Evolutionary conservation across 495 filamentous ascomycete genomes (phyloP).

Genomic region (Neurospora sp.): DNA sequence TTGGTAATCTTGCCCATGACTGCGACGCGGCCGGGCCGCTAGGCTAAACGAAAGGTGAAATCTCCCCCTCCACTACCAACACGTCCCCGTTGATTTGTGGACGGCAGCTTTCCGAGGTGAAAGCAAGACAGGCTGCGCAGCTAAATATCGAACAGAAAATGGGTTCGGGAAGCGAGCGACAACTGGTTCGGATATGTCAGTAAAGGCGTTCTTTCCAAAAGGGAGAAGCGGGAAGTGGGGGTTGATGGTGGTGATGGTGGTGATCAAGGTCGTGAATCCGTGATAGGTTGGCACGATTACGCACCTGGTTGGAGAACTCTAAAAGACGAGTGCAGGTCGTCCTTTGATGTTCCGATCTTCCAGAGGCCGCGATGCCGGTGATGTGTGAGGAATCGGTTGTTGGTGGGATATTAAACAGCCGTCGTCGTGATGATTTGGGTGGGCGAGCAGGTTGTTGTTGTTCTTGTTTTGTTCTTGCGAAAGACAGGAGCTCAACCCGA

Average conservation of each 20-base stretch:
- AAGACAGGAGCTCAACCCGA: background rate
- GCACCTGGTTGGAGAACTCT: slow-evolving; percentile 10
- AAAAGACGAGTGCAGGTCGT: slow-evolving; percentile 30
- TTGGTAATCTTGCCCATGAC: slow-evolving; percentile 97
- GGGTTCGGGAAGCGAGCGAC: slow-evolving; percentile 8
- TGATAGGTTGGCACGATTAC: background rate
- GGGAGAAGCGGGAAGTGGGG: background rate
- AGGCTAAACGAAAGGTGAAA: slow-evolving; percentile 25
- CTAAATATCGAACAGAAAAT: background rate
- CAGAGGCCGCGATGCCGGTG: background rate
- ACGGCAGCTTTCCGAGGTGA: slow-evolving; percentile 26
- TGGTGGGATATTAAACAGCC: background rate
- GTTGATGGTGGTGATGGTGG: background rate
- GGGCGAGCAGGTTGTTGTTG: background rate
- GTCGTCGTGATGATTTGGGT: background rate
- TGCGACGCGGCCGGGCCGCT: slow-evolving; percentile 46
- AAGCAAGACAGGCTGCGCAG: slow-evolving; percentile 2
- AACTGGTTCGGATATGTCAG: background rate
- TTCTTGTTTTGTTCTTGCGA: background rate
- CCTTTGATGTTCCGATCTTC: slow-evolving; percentile 6
- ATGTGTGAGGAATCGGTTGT: background rate
- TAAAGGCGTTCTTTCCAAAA: background rate
- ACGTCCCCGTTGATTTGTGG: slow-evolving; percentile 20
- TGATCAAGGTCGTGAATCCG: background rate
- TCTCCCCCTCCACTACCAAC: slow-evolving; percentile 40